Conservation (phyloP, 768 basidiomycete species). For the Pleurotus platypus region DNA sequence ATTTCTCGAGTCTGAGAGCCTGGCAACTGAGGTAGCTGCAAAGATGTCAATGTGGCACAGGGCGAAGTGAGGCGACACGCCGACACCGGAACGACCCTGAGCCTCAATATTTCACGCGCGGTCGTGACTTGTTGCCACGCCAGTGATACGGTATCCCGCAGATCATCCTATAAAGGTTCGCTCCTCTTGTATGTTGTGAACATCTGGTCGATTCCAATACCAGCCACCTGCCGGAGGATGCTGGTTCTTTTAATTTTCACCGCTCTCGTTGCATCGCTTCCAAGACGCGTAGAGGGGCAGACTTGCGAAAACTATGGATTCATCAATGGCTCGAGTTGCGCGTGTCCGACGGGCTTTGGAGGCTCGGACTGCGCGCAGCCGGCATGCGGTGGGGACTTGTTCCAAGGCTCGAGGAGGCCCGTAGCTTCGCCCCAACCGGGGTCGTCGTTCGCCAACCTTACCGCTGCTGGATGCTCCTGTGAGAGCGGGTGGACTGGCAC, state of each 20-base stretch:
- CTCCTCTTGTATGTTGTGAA: background rate
- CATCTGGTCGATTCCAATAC: background rate
- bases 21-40: background rate
- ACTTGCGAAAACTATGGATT: conserved; percentile 72
- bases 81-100: background rate
- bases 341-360: conserved; percentile 82
- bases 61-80: background rate
- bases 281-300: conserved; percentile 26
- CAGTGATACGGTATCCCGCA: too few species aligned
- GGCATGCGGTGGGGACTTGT: conserved; percentile 79
- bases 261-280: conserved; percentile 13
- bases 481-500: conserved; percentile 71
- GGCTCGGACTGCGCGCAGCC: conserved; percentile 66
- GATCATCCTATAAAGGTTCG: background rate
- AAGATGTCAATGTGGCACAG: background rate
- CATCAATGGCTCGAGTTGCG: conserved; percentile 53
- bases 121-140: too few species aligned
- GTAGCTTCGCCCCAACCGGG: conserved; percentile 38
- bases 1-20: conserved; percentile 20
- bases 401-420: conserved; percentile 61
- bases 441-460: conserved; percentile 58
- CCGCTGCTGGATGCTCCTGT: conserved; percentile 66
- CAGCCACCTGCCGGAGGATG: conserved; percentile 1
- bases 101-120: background rate
- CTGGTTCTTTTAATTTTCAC: background rate